Base-by-base conservation (phyloP, 75 land plant species). In the Isoetes taiwanensis region DNA sequence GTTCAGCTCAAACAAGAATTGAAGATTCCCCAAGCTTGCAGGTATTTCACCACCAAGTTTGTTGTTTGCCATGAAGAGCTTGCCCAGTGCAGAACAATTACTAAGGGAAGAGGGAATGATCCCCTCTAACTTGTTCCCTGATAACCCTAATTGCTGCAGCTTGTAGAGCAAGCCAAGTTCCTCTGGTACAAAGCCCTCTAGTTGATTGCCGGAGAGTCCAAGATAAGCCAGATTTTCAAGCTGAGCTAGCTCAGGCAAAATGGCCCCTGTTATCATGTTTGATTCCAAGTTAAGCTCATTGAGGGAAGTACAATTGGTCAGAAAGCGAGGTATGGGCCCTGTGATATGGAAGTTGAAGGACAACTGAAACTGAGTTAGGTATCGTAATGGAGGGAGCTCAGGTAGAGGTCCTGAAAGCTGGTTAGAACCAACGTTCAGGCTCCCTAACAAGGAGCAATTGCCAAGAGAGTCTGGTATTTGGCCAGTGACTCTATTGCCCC, bases 391-490 rank as follows among this genome's bases (percentile, higher is more conserved):
- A n/a, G n/a, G n/a, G n/a, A n/a, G n/a, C n/a, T n/a, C n/a, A n/a
- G n/a, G n/a, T n/a, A n/a, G n/a, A n/a, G n/a, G n/a, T n/a, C n/a
- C n/a, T n/a, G n/a, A n/a, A n/a, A n/a, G n/a, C n/a, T n/a, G n/a
- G n/a, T n/a, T n/a, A n/a, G n/a, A n/a, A n/a, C n/a, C n/a, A n/a
- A n/a, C n/a, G n/a, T n/a, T n/a, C n/a, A n/a, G n/a, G n/a, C n/a
- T n/a, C n/a, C n/a, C n/a, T n/a, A n/a, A n/a, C n/a, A n/a, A n/a
- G 57, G 64, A 63, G 39, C 73, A 40, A 4, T 57, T 61, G 14
- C 80, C 77, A 16, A 77, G 64, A 58, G 70, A 72, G 12, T 65
- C 64, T 42, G 84, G 84, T 62, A 81, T 65, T 28, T 62, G 57
- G 0, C 84, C 84, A 5, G 39, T 62, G 0, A 81, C 65, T 41